These are phyloP conservation scores for Chaetomidium leptoderma DNA, from an alignment of 495 filamentous ascomycete species.

Conservation along the genomic window DNA sequence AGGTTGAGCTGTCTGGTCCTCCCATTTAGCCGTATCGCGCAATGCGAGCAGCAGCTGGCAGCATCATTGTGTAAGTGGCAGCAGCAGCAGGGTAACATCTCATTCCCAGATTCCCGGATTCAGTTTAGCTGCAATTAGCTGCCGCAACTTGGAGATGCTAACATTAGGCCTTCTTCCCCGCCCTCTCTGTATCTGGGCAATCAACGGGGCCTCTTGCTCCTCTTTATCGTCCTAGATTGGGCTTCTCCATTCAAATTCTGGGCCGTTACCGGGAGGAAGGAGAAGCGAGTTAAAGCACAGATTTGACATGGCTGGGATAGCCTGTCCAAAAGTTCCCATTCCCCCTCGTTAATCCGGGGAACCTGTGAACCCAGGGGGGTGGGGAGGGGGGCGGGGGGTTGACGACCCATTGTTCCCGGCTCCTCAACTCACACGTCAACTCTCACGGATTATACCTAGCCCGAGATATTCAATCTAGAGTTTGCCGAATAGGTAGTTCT, in stretches of 20 bases:
- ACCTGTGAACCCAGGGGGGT: too few relatives aligned
- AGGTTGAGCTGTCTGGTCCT: not conserved
- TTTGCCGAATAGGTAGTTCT: too few relatives aligned
- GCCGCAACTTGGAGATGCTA: not conserved
- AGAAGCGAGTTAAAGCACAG: not conserved
- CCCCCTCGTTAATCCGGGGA: not conserved
- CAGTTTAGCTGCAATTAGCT: slow-evolving; percentile 6
- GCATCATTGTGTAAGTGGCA: not conserved
- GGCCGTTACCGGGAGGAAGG: slow-evolving; percentile 1
- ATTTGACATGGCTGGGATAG: not conserved
- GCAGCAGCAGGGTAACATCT: not conserved
- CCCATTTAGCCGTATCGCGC: slow-evolving; percentile 6
- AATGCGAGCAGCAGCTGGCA: not conserved
- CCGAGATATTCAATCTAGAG: too few relatives aligned
- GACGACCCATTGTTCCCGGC: not conserved
- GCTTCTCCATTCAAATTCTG: not conserved
- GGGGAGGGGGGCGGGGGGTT: too few relatives aligned
- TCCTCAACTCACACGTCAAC: not conserved
- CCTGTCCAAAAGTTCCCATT: not conserved
- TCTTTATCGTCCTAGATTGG: not conserved
- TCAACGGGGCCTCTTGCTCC: too few relatives aligned
- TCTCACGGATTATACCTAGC: too few relatives aligned
- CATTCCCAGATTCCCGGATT: slow-evolving; percentile 6
- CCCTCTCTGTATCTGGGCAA: not conserved
- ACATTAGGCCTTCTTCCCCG: not conserved